Evolutionary conservation across 2,329 filamentous ascomycete genomes (phyloP).

Genomic region (Curvularia spicifera): DNA sequence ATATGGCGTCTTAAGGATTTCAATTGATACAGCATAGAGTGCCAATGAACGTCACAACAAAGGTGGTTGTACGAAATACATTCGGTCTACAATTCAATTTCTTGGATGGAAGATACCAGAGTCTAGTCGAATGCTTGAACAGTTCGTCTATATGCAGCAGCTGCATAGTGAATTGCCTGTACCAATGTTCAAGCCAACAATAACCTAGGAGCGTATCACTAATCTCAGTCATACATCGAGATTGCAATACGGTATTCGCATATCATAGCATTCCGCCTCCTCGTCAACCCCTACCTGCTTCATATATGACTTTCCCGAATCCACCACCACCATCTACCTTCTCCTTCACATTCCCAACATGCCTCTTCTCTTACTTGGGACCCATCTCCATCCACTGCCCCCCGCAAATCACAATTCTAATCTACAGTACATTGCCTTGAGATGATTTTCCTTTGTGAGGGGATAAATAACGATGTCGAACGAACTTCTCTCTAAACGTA

Average conservation of each 20-base stretch:
- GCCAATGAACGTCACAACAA: neutral
- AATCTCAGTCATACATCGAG: neutral
- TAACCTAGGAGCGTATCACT: neutral
- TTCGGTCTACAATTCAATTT: neutral
- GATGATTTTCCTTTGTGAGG: too few species aligned
- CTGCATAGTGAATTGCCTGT: neutral
- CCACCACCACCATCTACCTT: neutral
- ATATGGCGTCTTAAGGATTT: slow-evolving; percentile 1
- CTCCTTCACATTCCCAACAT: neutral
- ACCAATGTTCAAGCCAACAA: neutral
- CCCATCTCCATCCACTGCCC: neutral
- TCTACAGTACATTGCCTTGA: too few species aligned
- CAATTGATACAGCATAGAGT: neutral
- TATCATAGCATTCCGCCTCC: neutral
- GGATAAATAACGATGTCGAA: too few species aligned
- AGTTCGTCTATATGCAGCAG: too few species aligned
- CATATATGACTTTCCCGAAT: neutral
- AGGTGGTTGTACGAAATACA: neutral
- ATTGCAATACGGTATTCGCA: neutral
- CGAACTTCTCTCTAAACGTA: too few species aligned
- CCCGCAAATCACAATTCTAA: neutral
- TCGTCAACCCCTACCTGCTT: neutral
- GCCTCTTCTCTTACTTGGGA: neutral
- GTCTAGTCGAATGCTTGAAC: too few species aligned
- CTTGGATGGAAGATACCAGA: too few species aligned